Conservation (phyloP, 164 flowering plant genomes). For the Macadamia integrifolia region DNA sequence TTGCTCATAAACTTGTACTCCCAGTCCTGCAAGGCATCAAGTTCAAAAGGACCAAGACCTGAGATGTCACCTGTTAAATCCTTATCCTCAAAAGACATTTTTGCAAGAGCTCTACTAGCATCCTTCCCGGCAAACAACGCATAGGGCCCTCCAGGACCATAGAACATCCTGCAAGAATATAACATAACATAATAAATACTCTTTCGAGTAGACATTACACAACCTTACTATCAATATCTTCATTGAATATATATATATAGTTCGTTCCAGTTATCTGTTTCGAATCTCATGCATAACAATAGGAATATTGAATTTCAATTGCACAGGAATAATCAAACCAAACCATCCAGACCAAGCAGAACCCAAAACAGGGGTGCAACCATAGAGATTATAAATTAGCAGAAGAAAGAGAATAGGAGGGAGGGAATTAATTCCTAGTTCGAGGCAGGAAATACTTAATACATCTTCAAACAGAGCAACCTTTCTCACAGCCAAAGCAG, state of each 20-base stretch:
- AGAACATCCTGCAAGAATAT: constrained; percentile 67
- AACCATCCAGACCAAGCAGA: no score
- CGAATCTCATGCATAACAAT: no score
- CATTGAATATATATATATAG: no score
- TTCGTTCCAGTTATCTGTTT: no score
- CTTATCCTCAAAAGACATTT: constrained; percentile 90
- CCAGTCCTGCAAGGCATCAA: constrained; percentile 96
- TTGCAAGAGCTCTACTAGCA: constrained; percentile 96
- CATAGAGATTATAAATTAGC: background rate
- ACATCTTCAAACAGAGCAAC: background rate
- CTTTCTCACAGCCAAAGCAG: background rate
- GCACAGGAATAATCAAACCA: no score
- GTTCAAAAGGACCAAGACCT: constrained; percentile 88
- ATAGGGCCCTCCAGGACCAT: constrained; percentile 99
- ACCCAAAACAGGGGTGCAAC: background rate
- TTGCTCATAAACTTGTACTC: constrained; percentile 97
- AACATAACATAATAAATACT: background rate
- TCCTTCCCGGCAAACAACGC: constrained; percentile 93
- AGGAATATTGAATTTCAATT: no score
- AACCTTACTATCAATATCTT: no score
- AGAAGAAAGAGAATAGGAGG: background rate
- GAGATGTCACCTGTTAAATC: constrained; percentile 84
- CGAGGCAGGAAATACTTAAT: background rate
- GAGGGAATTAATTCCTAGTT: background rate
- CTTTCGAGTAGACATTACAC: no score